Evolutionary conservation across 129 eudicot species (phyloP), one percentile per base, ranked within the genome.

Genomic region (Lonicera japonica): DNA sequence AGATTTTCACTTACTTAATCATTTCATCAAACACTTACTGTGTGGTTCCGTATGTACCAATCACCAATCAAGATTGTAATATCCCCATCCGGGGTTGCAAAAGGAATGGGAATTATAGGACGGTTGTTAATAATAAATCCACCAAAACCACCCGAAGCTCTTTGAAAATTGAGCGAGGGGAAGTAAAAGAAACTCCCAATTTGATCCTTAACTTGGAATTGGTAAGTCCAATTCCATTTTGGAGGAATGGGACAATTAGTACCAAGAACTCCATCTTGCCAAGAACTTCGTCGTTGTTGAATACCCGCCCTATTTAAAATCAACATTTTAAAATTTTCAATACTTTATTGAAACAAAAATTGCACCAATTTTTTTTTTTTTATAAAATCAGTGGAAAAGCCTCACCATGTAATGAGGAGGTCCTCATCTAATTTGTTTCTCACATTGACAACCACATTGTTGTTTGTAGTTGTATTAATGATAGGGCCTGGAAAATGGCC

Each of bases 401-500:
- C 59, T 48, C 80, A 90, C 97, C 97, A 90, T 64, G 94, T 88
- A 46, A 90, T 57, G 47, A 90, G 79, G 66, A 86, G 86, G 52
- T 73, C 63, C 48, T 90, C 97, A 61, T 90, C 97, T 73, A 90
- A 70, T 64, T 86, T 86, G 87, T 90, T 90, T 73, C 70, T 74
- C 64, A 90, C 97, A 81, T 90, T 83, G 71, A 90, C 87, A 61
- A 68, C 66, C 56, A 90, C 95, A 72, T 90, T 80, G 86, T 90
- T 74, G 80, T 90, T 90, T 16, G 97, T 90, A 47, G 97, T 90
- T 52, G 82, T 77, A 62, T 90, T 90, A 13, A 90, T 76, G 8
- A 81, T 68, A 51, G 97, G 95, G 41, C 95, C 97, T 29, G 97
- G 97, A 75, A 90, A 90, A 48, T 90, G 65, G n/a, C 92, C 92